Percentiles rank a stretch among this genome's conserved stretches.
phyloP scores from a whole-genome alignment of 768 basidiomycete genomes.

The Termitomyces sp. region DNA sequence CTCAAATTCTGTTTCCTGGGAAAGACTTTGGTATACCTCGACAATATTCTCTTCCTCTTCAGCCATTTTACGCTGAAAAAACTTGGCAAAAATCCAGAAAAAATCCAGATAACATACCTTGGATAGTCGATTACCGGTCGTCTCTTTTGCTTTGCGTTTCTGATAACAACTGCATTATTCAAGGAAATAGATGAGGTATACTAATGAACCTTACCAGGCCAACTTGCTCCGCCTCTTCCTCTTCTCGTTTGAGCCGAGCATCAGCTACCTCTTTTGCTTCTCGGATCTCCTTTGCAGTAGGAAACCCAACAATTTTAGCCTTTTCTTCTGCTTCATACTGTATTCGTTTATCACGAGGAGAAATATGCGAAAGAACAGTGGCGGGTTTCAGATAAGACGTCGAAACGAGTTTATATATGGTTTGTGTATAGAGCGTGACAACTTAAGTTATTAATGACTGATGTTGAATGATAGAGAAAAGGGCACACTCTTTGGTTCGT shows the following conservation, averaged over 20 bases:
- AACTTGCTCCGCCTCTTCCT: constrained; percentile 67
- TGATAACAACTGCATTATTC: constrained; percentile 25
- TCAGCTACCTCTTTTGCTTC: constrained; percentile 64
- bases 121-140: constrained; percentile 36
- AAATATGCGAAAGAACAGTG: constrained; percentile 70
- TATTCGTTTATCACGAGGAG: constrained; percentile 75
- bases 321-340: constrained; percentile 78
- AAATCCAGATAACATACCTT: constrained; percentile 36
- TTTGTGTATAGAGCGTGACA: constrained; percentile 46
- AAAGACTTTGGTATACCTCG: constrained; percentile 46
- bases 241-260: constrained; percentile 59
- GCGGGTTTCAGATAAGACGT: constrained; percentile 75
- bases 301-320: constrained; percentile 66
- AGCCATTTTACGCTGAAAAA: constrained; percentile 37
- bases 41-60: constrained; percentile 52
- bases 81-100: background rate
- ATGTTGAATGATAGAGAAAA: background rate
- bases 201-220: constrained; percentile 51
- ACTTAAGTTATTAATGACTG: constrained; percentile 10
- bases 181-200: constrained; percentile 3
- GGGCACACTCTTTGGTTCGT: constrained; percentile 52
- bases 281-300: constrained; percentile 74
- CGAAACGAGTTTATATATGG: constrained; percentile 66
- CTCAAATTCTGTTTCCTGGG: constrained; percentile 7
- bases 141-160: constrained; percentile 61